phyloP scores from a whole-genome alignment of 176 grass and related monocot genomes.

The Chrysopogon serrulatus region DNA sequence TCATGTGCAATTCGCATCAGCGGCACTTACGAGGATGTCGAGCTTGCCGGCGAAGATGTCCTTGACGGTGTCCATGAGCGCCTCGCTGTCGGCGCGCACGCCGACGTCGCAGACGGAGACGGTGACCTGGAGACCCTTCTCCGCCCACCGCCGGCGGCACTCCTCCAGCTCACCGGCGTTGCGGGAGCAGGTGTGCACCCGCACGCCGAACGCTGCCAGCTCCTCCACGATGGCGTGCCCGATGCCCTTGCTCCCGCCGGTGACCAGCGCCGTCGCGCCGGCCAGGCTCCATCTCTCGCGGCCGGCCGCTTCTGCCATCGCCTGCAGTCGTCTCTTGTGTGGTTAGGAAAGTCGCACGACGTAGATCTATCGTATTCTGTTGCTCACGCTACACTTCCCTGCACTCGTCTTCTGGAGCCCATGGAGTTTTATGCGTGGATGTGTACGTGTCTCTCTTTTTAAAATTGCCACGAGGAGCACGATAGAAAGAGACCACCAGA shows the following conservation, averaged over 20 bases:
- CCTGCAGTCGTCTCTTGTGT: too few relatives aligned
- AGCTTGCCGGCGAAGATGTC: slow-evolving; percentile 10
- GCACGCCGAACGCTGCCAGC: slow-evolving; percentile 27
- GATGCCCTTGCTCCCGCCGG: slow-evolving; percentile 39
- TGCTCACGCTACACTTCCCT: too few relatives aligned
- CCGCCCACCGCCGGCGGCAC: slow-evolving; percentile 17
- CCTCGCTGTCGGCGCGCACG: background rate
- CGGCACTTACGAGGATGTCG: slow-evolving; percentile 16
- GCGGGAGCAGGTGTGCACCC: slow-evolving; percentile 41
- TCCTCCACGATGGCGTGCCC: slow-evolving; percentile 41
- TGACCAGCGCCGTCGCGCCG: slow-evolving; percentile 27
- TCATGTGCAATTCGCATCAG: too few relatives aligned
- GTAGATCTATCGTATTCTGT: too few relatives aligned
- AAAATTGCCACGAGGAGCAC: too few relatives aligned
- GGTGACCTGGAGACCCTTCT: background rate
- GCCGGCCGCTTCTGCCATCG: too few relatives aligned
- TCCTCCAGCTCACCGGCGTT: slow-evolving; percentile 31
- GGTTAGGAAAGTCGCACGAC: too few relatives aligned
- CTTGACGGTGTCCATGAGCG: background rate
- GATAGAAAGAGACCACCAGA: too few relatives aligned
- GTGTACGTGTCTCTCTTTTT: too few relatives aligned
- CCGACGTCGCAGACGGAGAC: slow-evolving; percentile 5
- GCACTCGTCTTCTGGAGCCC: too few relatives aligned
- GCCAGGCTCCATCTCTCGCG: background rate
- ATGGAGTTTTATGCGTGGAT: too few relatives aligned